Evolutionary conservation across 2,329 filamentous ascomycete species (phyloP).

Genomic region (Colletotrichum sp.): DNA sequence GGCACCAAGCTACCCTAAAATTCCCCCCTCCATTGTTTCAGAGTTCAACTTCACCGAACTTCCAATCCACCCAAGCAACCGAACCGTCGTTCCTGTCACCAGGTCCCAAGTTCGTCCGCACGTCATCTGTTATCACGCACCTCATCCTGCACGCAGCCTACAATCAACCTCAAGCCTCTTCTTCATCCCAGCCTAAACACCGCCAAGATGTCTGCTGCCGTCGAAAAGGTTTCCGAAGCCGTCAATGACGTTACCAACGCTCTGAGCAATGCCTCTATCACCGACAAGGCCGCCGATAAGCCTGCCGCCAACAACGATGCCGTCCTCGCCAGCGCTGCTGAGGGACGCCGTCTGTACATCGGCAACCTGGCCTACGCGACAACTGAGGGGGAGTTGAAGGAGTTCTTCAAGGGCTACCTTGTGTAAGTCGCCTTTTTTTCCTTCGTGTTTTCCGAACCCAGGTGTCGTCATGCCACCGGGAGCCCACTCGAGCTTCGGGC

Average conservation of each 20-base stretch:
- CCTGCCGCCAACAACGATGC: constrained; percentile 77
- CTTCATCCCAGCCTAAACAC: constrained; percentile 40
- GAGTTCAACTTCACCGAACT: constrained; percentile 63
- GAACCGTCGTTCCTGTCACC: constrained; percentile 47
- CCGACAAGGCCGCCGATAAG: constrained; percentile 54
- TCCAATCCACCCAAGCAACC: constrained; percentile 44
- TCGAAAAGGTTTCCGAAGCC: constrained; percentile 72
- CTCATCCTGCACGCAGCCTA: constrained; percentile 41
- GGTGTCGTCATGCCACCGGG: neutral
- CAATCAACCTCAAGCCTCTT: constrained; percentile 34
- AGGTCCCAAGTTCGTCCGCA: constrained; percentile 41
- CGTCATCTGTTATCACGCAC: constrained; percentile 54
- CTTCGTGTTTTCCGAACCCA: neutral
- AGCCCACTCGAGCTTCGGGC: neutral
- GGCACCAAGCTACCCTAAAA: constrained; percentile 87
- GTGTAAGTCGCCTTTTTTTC: constrained; percentile 72
- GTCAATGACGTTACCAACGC: constrained; percentile 79
- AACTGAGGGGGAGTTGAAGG: constrained; percentile 99
- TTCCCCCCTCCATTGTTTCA: constrained; percentile 72
- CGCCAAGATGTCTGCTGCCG: constrained; percentile 82
- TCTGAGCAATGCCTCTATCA: constrained; percentile 77
- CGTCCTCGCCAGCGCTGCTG: constrained; percentile 94
- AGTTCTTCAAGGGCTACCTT: constrained; percentile 99
- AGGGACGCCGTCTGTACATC: constrained; percentile 99
- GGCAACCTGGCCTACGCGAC: constrained; percentile 99